Base-by-base conservation (phyloP, 768 basidiomycete genomes). In the Rhodotorula kratochvilovae region DNA sequence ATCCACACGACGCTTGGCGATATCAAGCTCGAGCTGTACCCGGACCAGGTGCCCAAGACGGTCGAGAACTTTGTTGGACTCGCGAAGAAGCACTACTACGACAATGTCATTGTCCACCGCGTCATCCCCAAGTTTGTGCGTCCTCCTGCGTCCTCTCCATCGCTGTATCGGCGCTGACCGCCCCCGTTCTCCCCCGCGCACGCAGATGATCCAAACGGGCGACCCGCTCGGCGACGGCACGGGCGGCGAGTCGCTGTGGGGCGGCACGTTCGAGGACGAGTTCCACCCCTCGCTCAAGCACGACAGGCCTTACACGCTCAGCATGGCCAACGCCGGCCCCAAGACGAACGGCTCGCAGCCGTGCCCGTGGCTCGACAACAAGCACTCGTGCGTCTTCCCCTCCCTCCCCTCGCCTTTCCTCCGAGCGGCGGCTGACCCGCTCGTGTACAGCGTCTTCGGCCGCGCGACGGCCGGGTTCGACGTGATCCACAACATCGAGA, bases 51-150 rank as follows among this genome's bases (percentile, higher is more conserved):
- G 10, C 96, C 96, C 6, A 96, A 90, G 81, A 87, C 96, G 1
- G 95, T 99, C 50, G 96, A 99, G 82, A 99, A 97, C 83, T 98
- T 99, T 81, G 90, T 94, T 33, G 92, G 91, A 2, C 91, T 94
- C 76, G 86, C 91, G 25, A 84, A 90, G 76, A 90, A 88, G 75
- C 88, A 91, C 4, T 98, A 89, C 82, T 98, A 89, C 78, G 95
- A 99, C 79, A 88, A 89, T 21, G 84, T 96, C 68, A 86, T 97
- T 77, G 97, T 98, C 84, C 96, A 99, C 80, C 90, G 96, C 68
- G 91, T 98, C 73, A 99, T 99, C 79, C 86, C 91, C 71, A 98
- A 99, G 82, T 99, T 99, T 79, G 83, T 83, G 64, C 65, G 83
- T 80, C 23, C 2, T 35, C 8, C 17, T 53, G 35, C 29, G 35